Percentiles rank a stretch among this genome's conserved stretches.
These are phyloP conservation scores for Microcos paniculata DNA, from an alignment of 345 rosid genomes.

Conservation along the genomic window DNA sequence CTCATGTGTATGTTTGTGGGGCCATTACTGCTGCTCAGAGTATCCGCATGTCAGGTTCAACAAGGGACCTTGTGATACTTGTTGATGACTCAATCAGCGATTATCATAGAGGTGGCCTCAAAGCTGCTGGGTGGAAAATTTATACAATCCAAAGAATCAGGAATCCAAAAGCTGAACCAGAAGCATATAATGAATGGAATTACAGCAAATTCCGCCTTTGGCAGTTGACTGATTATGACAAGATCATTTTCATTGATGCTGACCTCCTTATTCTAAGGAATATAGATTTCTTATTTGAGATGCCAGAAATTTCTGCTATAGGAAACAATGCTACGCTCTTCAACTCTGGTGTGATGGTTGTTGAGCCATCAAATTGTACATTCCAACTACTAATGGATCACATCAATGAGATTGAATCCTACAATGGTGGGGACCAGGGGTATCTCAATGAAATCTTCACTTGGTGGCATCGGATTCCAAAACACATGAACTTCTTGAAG, in stretches of 20 bases:
- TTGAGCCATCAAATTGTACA: conserved; percentile 83
- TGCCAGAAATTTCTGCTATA: conserved; percentile 81
- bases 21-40: conserved; percentile 89
- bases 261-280: conserved; percentile 85
- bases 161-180: conserved; percentile 73
- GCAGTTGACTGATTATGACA: conserved; percentile 81
- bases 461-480: conserved; percentile 99
- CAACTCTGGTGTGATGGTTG: conserved; percentile 86
- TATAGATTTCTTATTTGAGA: conserved; percentile 81
- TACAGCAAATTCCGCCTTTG: conserved; percentile 94
- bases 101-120: conserved; percentile 67
- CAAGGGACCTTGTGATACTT: conserved; percentile 80
- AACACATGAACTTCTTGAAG: conserved; percentile 89
- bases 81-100: conserved; percentile 75
- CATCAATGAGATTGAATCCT: conserved; percentile 76
- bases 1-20: conserved; percentile 77
- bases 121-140: conserved; percentile 88
- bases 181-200: conserved; percentile 89
- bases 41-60: conserved; percentile 88
- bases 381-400: conserved; percentile 83
- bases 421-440: conserved; percentile 95
- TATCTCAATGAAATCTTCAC: conserved; percentile 86
- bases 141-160: conserved; percentile 73
- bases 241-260: conserved; percentile 88
- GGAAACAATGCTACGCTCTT: conserved; percentile 80